Percentiles rank a stretch among this genome's conserved stretches.
These are phyloP conservation scores for Penicillium mononematosum DNA, from an alignment of 495 filamentous ascomycete genomes.

Conservation along the genomic window DNA sequence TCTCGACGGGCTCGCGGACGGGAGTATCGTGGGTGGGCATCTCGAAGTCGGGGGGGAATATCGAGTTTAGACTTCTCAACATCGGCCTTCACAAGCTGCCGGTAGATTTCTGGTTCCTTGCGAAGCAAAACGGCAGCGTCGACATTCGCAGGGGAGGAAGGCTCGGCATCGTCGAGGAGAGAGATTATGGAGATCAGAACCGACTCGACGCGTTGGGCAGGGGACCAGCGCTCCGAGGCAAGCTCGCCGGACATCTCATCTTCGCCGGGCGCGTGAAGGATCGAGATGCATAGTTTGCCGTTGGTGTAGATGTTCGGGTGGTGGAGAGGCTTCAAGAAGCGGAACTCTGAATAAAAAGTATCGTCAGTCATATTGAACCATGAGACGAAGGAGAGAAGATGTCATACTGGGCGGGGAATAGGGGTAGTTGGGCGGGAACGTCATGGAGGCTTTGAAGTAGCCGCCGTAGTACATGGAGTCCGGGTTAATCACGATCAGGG, in stretches of 20 bases:
- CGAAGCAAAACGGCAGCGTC: slow-evolving; percentile 87
- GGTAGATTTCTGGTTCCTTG: slow-evolving; percentile 65
- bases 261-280: slow-evolving; percentile 87
- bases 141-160: slow-evolving; percentile 90
- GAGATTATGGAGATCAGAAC: slow-evolving; percentile 89
- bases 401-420: slow-evolving; percentile 71
- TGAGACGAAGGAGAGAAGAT: not conserved
- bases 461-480: slow-evolving; percentile 89
- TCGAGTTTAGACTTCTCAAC: slow-evolving; percentile 72
- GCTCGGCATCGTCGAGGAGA: slow-evolving; percentile 92
- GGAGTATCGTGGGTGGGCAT: slow-evolving; percentile 75
- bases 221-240: slow-evolving; percentile 88
- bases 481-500: slow-evolving; percentile 86
- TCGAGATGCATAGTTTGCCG: slow-evolving; percentile 93
- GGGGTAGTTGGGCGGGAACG: slow-evolving; percentile 86
- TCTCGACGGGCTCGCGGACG: slow-evolving; percentile 58
- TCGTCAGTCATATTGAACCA: slow-evolving; percentile 4
- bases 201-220: slow-evolving; percentile 88
- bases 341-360: slow-evolving; percentile 57
- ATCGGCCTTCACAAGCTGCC: slow-evolving; percentile 62
- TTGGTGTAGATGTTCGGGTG: slow-evolving; percentile 94
- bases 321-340: slow-evolving; percentile 75
- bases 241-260: slow-evolving; percentile 88
- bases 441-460: slow-evolving; percentile 88
- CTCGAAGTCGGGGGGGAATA: slow-evolving; percentile 73